Conservation (phyloP, 768 basidiomycete species). For the Leucosporidium scottii region DNA sequence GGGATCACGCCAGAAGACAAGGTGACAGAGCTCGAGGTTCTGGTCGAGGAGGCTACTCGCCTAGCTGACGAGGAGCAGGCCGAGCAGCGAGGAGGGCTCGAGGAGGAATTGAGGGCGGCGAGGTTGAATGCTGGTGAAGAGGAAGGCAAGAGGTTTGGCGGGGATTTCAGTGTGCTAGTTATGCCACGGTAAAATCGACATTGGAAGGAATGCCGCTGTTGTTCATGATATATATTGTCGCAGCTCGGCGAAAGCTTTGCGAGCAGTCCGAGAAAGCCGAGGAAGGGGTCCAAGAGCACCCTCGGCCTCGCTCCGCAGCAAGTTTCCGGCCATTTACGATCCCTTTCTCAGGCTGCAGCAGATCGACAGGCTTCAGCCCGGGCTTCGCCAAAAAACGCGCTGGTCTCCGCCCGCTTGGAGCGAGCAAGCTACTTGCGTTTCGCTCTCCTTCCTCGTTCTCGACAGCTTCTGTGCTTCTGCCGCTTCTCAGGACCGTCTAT, state of each 20-base stretch:
- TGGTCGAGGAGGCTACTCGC: not conserved
- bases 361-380: not conserved
- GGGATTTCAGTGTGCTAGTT: not conserved
- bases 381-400: not conserved
- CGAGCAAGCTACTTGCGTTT: not conserved
- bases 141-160: not conserved
- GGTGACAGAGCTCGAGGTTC: not conserved
- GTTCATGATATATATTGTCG: not conserved
- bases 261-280: not conserved
- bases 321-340: not conserved
- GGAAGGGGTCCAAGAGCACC: not conserved
- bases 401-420: not conserved
- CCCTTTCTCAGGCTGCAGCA: not conserved
- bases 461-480: not conserved
- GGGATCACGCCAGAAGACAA: not conserved
- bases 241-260: not conserved
- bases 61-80: not conserved
- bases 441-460: not conserved
- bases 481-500: not conserved
- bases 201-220: not conserved
- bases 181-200: not conserved
- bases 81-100: constrained; percentile 4
- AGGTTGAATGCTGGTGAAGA: not conserved
- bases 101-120: constrained; percentile 13
- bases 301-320: not conserved